Conservation (phyloP, 2,329 filamentous ascomycete genomes). For the Macrophomina phaseolina region DNA sequence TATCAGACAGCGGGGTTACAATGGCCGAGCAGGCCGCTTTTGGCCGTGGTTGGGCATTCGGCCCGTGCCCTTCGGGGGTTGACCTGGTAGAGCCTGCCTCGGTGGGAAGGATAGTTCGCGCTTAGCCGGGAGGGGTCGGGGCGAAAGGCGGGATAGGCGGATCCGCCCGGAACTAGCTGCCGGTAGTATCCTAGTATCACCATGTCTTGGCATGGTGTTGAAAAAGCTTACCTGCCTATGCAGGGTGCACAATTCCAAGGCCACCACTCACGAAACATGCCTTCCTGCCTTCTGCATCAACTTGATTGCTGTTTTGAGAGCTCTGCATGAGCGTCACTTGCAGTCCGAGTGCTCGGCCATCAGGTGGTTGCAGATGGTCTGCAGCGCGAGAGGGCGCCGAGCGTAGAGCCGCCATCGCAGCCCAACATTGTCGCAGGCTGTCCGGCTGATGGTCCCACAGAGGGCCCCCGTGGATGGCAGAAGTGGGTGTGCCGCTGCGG, state of each 20-base stretch:
- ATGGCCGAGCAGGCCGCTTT: too few species aligned
- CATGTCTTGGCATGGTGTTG: constrained; percentile 22
- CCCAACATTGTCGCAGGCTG: neutral
- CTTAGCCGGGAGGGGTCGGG: neutral
- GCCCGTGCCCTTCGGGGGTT: neutral
- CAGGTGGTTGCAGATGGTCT: constrained; percentile 3
- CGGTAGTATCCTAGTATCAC: constrained; percentile 3
- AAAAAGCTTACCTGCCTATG: constrained; percentile 5
- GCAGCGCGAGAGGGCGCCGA: neutral
- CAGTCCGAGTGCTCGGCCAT: neutral
- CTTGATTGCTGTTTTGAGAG: neutral
- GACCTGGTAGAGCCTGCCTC: neutral
- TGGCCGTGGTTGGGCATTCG: neutral
- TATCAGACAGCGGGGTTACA: neutral
- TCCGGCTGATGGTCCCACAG: constrained; percentile 15
- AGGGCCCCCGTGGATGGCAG: neutral
- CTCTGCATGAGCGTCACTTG: neutral
- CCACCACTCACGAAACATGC: neutral
- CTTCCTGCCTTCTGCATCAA: neutral
- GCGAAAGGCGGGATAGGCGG: neutral
- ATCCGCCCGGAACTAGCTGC: constrained; percentile 13
- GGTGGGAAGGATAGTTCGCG: neutral
- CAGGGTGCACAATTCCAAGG: neutral
- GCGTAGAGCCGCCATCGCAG: neutral
- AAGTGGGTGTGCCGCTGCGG: neutral